A percentile compares a stretch with the other conserved stretches of the same genome.
Conservation (phyloP, 441 rosid species). For the Dalechampia spathulata region DNA sequence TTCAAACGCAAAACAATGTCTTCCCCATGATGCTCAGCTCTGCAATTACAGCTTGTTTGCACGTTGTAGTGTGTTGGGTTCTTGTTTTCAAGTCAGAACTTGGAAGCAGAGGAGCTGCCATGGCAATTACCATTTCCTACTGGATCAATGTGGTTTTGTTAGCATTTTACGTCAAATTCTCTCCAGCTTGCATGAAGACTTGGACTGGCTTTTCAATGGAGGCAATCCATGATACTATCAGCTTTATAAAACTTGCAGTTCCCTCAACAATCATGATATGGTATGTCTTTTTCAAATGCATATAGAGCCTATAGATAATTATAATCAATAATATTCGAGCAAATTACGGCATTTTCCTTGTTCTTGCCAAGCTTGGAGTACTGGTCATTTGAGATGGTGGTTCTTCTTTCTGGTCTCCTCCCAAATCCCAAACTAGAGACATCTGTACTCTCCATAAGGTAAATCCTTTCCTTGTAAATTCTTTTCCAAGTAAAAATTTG, state of each 20-base stretch:
- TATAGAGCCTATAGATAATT: no score
- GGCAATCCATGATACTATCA: constrained; percentile 28
- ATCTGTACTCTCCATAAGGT: constrained; percentile 69
- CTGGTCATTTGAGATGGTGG: constrained; percentile 73
- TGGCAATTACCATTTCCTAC: constrained; percentile 40
- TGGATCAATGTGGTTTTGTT: constrained; percentile 50
- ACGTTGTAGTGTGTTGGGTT: constrained; percentile 40
- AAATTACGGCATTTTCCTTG: neutral
- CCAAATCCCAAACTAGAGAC: constrained; percentile 69
- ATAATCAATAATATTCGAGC: no score
- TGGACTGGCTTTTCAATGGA: constrained; percentile 55
- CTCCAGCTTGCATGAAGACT: constrained; percentile 31
- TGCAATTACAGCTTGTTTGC: constrained; percentile 35
- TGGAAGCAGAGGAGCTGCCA: constrained; percentile 56
- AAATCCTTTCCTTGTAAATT: neutral
- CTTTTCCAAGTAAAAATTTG: no score
- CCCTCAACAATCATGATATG: constrained; percentile 74
- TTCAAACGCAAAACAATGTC: constrained; percentile 50
- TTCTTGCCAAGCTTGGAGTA: constrained; percentile 32
- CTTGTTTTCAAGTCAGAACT: constrained; percentile 43
- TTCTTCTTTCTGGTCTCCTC: constrained; percentile 63
- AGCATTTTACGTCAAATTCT: constrained; percentile 39
- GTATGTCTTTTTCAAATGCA: constrained; percentile 21
- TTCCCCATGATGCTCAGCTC: constrained; percentile 46
- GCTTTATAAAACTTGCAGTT: constrained; percentile 49